Evolutionary conservation across 306 rosid species (phyloP), one percentile per base, ranked within the genome.

Genomic region (Inga laurina): DNA sequence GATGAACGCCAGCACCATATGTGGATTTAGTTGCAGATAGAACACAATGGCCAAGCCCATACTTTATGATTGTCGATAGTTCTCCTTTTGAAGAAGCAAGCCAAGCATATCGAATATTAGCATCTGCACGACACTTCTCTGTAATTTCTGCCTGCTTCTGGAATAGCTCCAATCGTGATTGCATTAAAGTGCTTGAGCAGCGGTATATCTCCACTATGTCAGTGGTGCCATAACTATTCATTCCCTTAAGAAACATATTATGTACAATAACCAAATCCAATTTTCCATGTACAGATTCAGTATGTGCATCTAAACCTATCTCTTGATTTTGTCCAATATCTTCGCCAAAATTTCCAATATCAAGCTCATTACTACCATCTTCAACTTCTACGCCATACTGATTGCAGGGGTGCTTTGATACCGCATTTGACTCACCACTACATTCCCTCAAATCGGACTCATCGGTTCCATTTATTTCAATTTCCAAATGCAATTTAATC

Each of bases 91-190:
- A 90, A 79, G 83, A 77, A 85, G 98, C 74, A 84, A 93, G 93
- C 99, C 98, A 96, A 77, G 94, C 99, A 86, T 87, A 87, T 59
- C 70, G 93, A 82, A 91, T 85, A 87, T 93, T 93, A 14, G 98
- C 91, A 78, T 89, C 88, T 32, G 92, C 96, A 6, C 87, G 95
- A 65, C 69, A 84, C 22, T 59, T 82, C 70, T 84, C 83, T 1
- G 91, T 93, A 69, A 96, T 86, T 84, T 93, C 97, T 43, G 87
- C 91, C 89, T 93, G 97, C 88, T 89, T 93, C 85, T 91, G 87
- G 75, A 92, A 96, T 49, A 96, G 87, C 87, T 91, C 97, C 78
- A 85, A 78, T 30, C 91, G 89, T n/a, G 89, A 85, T 81, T 89
- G 89, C 90, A 80, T 84, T 19, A 59, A 79, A 46, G 79, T 16